Evolutionary conservation across 1,139 yeast species (phyloP).

Genomic region (Oligophagozyma castellii): DNA sequence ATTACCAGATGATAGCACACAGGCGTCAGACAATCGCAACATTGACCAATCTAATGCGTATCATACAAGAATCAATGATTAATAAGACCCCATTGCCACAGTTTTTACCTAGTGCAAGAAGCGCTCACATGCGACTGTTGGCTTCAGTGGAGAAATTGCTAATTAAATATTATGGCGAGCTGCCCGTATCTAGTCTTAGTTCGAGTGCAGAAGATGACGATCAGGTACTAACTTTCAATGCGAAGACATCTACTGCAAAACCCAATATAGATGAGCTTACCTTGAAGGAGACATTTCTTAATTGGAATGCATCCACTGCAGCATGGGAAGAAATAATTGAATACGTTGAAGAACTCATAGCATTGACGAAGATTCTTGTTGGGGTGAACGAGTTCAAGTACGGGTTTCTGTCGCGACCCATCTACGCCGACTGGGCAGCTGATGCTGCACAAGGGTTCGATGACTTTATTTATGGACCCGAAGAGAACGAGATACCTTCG

Average conservation of each 20-base stretch:
- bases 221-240: slow-evolving; percentile 2
- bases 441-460: slow-evolving; percentile 26
- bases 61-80: slow-evolving; percentile 30
- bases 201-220: slow-evolving; percentile 3
- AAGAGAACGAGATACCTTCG: slow-evolving; percentile 3
- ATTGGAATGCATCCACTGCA: slow-evolving; percentile 39
- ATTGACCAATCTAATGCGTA: slow-evolving; percentile 26
- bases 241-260: neutral
- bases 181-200: slow-evolving; percentile 4
- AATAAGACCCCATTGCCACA: slow-evolving; percentile 37
- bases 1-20: slow-evolving; percentile 29
- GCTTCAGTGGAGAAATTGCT: slow-evolving; percentile 1
- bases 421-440: slow-evolving; percentile 32
- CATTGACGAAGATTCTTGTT: slow-evolving; percentile 30
- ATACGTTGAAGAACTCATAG: slow-evolving; percentile 33
- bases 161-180: slow-evolving; percentile 1
- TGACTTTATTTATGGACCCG: slow-evolving; percentile 11
- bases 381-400: slow-evolving; percentile 36
- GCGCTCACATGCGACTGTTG: slow-evolving; percentile 31
- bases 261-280: slow-evolving; percentile 9
- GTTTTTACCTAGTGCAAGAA: slow-evolving; percentile 34
- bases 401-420: slow-evolving; percentile 35
- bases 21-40: slow-evolving; percentile 34
- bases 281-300: slow-evolving; percentile 30
- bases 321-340: slow-evolving; percentile 37